Conservation (phyloP, 352 stramenopile species). For the Phytophthora idaei region DNA sequence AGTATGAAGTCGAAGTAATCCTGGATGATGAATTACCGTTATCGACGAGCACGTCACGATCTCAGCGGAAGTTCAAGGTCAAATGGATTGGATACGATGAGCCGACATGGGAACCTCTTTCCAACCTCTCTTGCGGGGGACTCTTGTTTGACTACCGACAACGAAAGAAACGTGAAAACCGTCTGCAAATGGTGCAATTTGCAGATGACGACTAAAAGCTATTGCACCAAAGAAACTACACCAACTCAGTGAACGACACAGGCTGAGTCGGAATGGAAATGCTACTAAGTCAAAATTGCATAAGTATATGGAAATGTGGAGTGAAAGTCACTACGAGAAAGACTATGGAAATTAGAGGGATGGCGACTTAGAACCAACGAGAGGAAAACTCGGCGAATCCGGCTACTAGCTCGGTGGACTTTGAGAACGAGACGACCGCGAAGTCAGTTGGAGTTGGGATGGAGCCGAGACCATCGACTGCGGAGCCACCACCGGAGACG, state of each 20-base stretch:
- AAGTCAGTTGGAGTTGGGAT: no score
- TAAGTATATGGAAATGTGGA: no score
- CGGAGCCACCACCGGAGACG: no score
- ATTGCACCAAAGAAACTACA: background rate
- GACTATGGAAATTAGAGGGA: no score
- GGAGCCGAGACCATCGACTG: no score
- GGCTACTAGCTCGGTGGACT: no score
- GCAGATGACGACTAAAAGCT: background rate
- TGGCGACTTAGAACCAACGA: no score
- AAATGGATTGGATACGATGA: background rate
- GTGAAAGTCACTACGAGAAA: no score
- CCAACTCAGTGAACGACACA: background rate
- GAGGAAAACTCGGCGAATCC: no score
- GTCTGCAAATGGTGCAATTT: constrained; percentile 3
- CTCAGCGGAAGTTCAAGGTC: background rate
- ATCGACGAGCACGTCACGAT: background rate
- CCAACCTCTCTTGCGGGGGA: background rate
- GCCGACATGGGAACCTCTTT: background rate
- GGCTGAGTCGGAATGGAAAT: background rate
- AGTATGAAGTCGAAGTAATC: background rate
- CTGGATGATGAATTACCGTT: background rate
- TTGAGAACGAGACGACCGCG: no score
- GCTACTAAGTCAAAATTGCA: background rate
- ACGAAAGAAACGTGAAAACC: background rate
- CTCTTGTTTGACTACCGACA: background rate